Evolutionary conservation across 306 rosid genomes (phyloP).

Genomic region (Rosa lucieae): DNA sequence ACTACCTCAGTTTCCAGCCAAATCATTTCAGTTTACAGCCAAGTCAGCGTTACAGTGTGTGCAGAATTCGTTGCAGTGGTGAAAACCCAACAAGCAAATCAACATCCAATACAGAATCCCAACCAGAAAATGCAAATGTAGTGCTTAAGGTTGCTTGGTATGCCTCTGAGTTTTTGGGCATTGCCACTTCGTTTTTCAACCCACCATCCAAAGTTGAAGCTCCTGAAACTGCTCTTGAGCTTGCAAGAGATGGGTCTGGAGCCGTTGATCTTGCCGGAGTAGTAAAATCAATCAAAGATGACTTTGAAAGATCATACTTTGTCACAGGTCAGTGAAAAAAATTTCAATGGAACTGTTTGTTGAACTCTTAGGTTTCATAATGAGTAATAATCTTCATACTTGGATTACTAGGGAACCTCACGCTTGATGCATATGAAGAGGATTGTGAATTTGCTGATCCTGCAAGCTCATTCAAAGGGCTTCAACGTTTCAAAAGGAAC

Average conservation of each 20-base stretch:
- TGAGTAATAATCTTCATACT: conserved; percentile 3
- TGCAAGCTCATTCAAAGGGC: conserved; percentile 92
- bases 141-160: conserved; percentile 86
- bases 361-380: neutral
- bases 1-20: conserved; percentile 24
- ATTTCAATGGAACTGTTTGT: neutral
- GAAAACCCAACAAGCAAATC: conserved; percentile 37
- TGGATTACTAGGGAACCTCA: conserved; percentile 64
- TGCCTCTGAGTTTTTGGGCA: conserved; percentile 82
- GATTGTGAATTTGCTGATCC: conserved; percentile 95
- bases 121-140: conserved; percentile 62
- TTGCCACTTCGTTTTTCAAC: conserved; percentile 77
- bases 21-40: conserved; percentile 23
- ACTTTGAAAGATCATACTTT: conserved; percentile 56
- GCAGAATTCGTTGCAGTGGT: conserved; percentile 54
- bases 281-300: conserved; percentile 51
- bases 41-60: conserved; percentile 23
- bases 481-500: conserved; percentile 89
- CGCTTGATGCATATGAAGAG: conserved; percentile 84
- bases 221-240: conserved; percentile 44
- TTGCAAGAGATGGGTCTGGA: conserved; percentile 41
- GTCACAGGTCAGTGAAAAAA: conserved; percentile 47
- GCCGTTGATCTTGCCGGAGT: conserved; percentile 48
- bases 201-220: conserved; percentile 40
- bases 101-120: conserved; percentile 35